Conservation (phyloP, 768 basidiomycete genomes). For the Rhizopogon roseolus region DNA sequence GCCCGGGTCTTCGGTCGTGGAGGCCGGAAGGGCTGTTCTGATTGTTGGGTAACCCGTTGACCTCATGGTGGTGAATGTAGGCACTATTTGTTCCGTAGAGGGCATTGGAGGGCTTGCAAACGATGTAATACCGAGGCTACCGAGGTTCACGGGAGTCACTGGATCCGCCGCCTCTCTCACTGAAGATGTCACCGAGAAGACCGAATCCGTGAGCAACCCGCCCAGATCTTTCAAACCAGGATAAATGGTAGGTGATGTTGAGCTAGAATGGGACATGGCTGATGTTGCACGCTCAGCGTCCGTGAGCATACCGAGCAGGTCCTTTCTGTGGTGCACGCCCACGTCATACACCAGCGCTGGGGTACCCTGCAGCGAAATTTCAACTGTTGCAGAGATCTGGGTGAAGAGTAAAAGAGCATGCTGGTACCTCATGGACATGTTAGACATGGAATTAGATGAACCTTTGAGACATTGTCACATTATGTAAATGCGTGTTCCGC, state of each 20-base stretch:
- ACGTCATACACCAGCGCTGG: background rate
- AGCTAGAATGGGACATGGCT: background rate
- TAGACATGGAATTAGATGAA: background rate
- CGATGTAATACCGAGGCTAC: background rate
- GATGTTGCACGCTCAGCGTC: background rate
- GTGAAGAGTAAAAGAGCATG: background rate
- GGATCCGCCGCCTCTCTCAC: background rate
- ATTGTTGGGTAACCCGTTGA: constrained; percentile 3
- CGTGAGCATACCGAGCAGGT: constrained; percentile 15
- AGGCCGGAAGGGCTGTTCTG: background rate
- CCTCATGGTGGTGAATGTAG: background rate
- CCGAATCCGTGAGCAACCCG: background rate
- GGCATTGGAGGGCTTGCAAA: background rate
- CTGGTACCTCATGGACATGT: background rate
- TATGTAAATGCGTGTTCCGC: background rate
- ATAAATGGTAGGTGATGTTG: background rate
- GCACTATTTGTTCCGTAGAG: background rate
- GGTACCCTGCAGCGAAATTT: constrained; percentile 1
- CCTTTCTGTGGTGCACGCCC: background rate
- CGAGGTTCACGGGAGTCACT: background rate
- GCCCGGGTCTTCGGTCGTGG: constrained; percentile 13
- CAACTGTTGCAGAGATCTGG: background rate
- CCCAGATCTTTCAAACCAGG: background rate
- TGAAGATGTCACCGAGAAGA: background rate
- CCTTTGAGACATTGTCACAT: too few relatives aligned